Base-by-base conservation (phyloP, 2,329 filamentous ascomycete genomes). In the Calonectria pteridis region DNA sequence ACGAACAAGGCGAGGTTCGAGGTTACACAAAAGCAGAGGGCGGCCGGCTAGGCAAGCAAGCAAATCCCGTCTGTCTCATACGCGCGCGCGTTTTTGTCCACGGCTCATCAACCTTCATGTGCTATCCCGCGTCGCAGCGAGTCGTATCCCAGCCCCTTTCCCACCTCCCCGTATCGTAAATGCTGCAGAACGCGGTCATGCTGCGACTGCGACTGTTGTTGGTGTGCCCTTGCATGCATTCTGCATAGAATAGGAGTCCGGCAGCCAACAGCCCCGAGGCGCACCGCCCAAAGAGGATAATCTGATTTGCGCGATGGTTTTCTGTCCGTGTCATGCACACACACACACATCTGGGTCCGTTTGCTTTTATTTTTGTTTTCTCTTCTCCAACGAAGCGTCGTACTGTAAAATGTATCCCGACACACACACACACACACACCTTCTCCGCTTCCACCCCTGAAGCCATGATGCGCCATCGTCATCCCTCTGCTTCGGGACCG, bases 391-490 rank as follows among this genome's bases (percentile, higher is more conserved):
- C 31, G 26, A 31, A n/a, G 18, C n/a, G 23, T 5, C 6, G n/a
- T n/a, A n/a, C n/a, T n/a, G n/a, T 18, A 6, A 0, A n/a, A 13
- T 6, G 29, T 6, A 55, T 55, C 51, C 20, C n/a, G 31, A 23
- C 18, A 58, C 51, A 5, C n/a, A n/a, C n/a, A 33, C 10, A 33
- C 33, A 33, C 33, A 2, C 33, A 18, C 7, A 6, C 31, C 31
- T n/a, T 35, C 53, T 33, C 31, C 31, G n/a, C 53, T 20, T 1
- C 20, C 18, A 10, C 53, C 29, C 29, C 16, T 23, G 29, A 35
- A 58, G 31, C 53, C 53, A 58, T 35, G 53, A 58, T 58, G 53
- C 53, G 53, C 53, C 53, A 58, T 55, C 53, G n/a, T n/a, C n/a
- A n/a, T n/a, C 20, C 1, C 13, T 37, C 4, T 58, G 20, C 29